phyloP scores from a whole-genome alignment of 192 early-diverging fungal genomes.

The Phlyctochytrium arcticum region DNA sequence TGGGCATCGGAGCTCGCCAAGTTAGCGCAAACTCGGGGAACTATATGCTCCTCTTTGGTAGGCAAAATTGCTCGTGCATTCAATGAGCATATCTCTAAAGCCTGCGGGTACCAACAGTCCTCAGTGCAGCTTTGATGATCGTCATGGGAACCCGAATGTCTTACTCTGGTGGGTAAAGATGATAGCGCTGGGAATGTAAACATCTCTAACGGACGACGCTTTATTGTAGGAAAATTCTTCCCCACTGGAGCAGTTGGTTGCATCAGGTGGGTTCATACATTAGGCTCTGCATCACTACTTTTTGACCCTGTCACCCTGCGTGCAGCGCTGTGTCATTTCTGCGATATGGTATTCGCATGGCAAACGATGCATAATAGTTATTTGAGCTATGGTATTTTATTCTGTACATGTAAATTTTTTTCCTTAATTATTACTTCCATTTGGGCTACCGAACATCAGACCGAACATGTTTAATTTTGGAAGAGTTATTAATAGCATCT shows the following conservation, averaged over 20 bases:
- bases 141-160: constrained; percentile 16
- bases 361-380: too few species aligned
- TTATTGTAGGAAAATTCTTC: constrained; percentile 9
- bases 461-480: too few species aligned
- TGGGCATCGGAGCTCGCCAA: constrained; percentile 16
- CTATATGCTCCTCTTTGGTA: constrained; percentile 5
- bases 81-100: neutral
- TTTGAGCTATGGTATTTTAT: too few species aligned
- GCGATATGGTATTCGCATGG: neutral
- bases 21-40: constrained; percentile 13
- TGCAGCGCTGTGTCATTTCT: neutral
- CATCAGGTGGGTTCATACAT: neutral
- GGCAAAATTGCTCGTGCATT: neutral
- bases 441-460: too few species aligned
- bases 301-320: too few species aligned
- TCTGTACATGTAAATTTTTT: too few species aligned
- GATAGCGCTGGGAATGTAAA: neutral
- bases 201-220: neutral
- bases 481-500: too few species aligned
- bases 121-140: constrained; percentile 6
- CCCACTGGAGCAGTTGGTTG: constrained; percentile 14
- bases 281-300: neutral
- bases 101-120: neutral
- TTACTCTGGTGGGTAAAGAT: neutral
- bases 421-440: too few species aligned